phyloP scores from a whole-genome alignment of 1,139 yeast genomes.

The Pichia sp. region DNA sequence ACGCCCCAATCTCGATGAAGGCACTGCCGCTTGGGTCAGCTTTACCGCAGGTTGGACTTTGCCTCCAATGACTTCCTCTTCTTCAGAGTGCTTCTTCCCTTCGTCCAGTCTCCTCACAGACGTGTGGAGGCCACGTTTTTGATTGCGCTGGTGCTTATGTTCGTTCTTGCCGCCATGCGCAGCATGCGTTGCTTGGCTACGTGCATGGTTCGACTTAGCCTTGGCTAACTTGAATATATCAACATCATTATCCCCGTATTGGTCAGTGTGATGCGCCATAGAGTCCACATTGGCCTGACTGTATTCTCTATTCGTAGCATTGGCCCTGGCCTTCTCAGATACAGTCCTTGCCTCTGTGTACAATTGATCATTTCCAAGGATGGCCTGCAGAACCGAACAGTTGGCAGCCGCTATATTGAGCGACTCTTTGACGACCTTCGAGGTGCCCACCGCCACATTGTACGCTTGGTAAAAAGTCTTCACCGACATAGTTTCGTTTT shows the following conservation, averaged over 20 bases:
- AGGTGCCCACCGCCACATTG: conserved; percentile 20
- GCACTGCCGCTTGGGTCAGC: conserved; percentile 69
- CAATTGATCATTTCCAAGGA: conserved; percentile 32
- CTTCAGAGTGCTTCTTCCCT: conserved; percentile 1
- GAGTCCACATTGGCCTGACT: conserved; percentile 14
- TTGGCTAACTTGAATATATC: conserved; percentile 33
- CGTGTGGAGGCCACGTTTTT: conserved; percentile 18
- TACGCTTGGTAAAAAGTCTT: conserved; percentile 21
- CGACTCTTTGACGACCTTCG: conserved; percentile 23
- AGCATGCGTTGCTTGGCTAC: conserved; percentile 1
- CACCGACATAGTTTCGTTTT: conserved; percentile 10
- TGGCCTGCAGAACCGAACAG: conserved; percentile 23
- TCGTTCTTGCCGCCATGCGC: background rate
- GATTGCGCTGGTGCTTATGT: conserved; percentile 7
- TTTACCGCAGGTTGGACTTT: conserved; percentile 40
- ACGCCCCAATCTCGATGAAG: conserved; percentile 79
- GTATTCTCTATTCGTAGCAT: conserved; percentile 19
- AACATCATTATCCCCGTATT: conserved; percentile 22
- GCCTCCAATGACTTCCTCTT: conserved; percentile 32
- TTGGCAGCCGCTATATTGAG: conserved; percentile 29
- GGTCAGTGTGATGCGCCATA: conserved; percentile 15
- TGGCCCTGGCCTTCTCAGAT: conserved; percentile 29
- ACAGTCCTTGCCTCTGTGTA: conserved; percentile 33
- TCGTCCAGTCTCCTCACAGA: conserved; percentile 5
- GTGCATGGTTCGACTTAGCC: conserved; percentile 26